phyloP scores from a whole-genome alignment of 306 rosid species.

The Castanea crenata region DNA sequence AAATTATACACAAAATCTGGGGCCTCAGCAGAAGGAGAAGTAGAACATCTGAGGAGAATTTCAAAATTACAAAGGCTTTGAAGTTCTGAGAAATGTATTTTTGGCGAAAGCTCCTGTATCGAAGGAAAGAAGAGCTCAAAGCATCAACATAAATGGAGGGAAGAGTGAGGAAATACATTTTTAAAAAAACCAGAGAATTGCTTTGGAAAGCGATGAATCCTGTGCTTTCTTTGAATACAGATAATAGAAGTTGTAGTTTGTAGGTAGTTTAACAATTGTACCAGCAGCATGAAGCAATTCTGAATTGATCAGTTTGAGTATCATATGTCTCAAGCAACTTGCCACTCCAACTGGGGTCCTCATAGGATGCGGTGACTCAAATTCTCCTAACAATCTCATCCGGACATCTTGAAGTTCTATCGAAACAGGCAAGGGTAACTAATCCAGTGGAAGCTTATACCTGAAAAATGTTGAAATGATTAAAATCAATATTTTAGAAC shows the following conservation, averaged over 20 bases:
- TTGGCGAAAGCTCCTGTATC: slow-evolving; percentile 48
- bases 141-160: slow-evolving; percentile 5
- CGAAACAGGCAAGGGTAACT: slow-evolving; percentile 57
- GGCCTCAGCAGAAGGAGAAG: slow-evolving; percentile 32
- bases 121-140: slow-evolving; percentile 11
- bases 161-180: not conserved
- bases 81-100: slow-evolving; percentile 33
- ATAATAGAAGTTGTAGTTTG: slow-evolving; percentile 1
- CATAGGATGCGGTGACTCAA: slow-evolving; percentile 51
- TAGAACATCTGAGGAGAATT: slow-evolving; percentile 69
- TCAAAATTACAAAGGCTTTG: slow-evolving; percentile 51
- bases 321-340: slow-evolving; percentile 84
- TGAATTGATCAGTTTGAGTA: slow-evolving; percentile 56
- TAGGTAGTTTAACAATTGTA: slow-evolving; percentile 26
- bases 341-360: slow-evolving; percentile 58
- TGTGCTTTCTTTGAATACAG: not conserved
- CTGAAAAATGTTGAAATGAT: slow-evolving; percentile 38
- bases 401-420: slow-evolving; percentile 70
- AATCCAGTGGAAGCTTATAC: slow-evolving; percentile 60
- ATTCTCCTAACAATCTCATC: slow-evolving; percentile 82
- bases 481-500: slow-evolving; percentile 3
- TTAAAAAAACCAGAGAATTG: not conserved
- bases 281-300: slow-evolving; percentile 77
- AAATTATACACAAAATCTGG: no score
- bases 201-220: not conserved